phyloP scores from a whole-genome alignment of 148 eudicot genomes.

The Chenopodium quinoa region DNA sequence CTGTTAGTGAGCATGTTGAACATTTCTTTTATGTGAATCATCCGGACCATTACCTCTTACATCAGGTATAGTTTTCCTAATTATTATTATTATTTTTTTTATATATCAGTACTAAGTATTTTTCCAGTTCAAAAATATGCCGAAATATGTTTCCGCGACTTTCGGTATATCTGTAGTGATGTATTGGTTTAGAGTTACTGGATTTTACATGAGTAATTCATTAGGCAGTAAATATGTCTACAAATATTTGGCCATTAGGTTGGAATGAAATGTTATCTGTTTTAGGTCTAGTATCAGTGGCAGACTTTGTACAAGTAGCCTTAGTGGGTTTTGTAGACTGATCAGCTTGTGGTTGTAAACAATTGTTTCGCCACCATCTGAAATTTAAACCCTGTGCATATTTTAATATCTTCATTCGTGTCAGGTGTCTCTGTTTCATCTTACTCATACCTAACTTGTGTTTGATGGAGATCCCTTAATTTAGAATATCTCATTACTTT shows the following conservation, averaged over 20 bases:
- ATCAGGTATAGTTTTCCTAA: slow-evolving; percentile 55
- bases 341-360: no score
- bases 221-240: neutral
- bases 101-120: neutral
- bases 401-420: neutral
- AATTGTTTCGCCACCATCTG: neutral
- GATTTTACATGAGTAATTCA: neutral
- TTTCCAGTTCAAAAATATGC: neutral
- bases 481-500: neutral
- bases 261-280: neutral
- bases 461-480: neutral
- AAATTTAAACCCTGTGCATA: neutral
- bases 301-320: no score
- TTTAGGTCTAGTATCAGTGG: neutral
- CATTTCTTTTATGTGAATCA: slow-evolving; percentile 97
- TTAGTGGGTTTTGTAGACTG: no score
- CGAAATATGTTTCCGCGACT: neutral
- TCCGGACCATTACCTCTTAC: slow-evolving; percentile 80
- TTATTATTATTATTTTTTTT: neutral
- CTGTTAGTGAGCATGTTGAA: slow-evolving; percentile 90
- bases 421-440: neutral
- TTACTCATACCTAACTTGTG: neutral
- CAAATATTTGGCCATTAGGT: neutral
- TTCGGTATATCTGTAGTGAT: neutral
- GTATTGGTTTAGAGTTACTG: neutral